Evolutionary conservation across 352 stramenopile genomes (phyloP).

Genomic region (Globisporangium iwayamae): DNA sequence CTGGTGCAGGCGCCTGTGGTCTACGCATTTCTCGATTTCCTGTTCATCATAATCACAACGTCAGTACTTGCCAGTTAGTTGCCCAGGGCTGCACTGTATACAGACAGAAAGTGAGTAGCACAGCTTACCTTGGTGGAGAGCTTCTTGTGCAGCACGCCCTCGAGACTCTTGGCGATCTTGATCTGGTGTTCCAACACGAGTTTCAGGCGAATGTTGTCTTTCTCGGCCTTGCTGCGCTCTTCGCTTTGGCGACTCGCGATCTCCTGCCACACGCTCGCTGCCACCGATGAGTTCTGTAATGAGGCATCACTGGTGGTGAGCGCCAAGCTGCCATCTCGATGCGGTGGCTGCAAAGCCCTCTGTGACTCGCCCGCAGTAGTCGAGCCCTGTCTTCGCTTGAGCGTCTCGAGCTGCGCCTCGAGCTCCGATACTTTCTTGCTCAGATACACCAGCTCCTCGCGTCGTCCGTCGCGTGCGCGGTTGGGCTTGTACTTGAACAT

Average conservation of each 20-base stretch:
- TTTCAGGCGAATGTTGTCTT: conserved; percentile 20
- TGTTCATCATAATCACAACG: not conserved
- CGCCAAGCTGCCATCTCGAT: not conserved
- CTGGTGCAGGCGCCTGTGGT: conserved; percentile 2
- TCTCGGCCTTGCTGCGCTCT: conserved; percentile 16
- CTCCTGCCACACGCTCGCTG: conserved; percentile 30
- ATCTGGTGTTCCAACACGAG: conserved; percentile 21
- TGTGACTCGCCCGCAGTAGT: not conserved
- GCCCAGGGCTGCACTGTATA: not conserved
- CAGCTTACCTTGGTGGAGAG: conserved; percentile 12
- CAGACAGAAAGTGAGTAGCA: not conserved
- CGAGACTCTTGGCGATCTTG: conserved; percentile 20
- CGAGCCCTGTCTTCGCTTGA: conserved; percentile 22
- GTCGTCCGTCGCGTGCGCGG: conserved; percentile 29
- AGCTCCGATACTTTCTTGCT: conserved; percentile 38
- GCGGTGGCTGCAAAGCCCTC: too few relatives aligned
- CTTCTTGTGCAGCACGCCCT: conserved; percentile 15
- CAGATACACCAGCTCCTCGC: conserved; percentile 42
- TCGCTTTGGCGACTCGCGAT: conserved; percentile 39
- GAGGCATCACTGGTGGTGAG: too few relatives aligned
- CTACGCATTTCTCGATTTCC: conserved; percentile 16
- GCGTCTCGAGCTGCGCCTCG: conserved; percentile 28
- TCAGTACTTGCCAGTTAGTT: not conserved
- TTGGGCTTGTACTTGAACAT: conserved; percentile 36
- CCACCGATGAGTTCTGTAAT: not conserved